Base-by-base conservation (phyloP, 2,329 filamentous ascomycete genomes). In the Teratosphaeria destructans region DNA sequence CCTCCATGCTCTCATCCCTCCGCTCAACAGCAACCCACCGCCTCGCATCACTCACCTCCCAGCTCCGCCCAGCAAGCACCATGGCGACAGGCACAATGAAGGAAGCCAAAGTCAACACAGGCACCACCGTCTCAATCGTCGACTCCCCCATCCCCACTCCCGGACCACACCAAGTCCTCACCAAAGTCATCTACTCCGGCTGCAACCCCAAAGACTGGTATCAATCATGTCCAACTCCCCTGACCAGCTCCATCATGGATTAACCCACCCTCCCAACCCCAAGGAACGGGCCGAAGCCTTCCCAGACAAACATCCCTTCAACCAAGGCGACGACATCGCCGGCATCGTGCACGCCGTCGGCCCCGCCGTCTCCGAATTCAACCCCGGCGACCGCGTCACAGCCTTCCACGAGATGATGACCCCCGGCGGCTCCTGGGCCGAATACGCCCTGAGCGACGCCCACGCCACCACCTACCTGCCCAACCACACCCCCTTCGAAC, bases 381-480 rank as follows among this genome's bases (percentile, higher is more conserved):
- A 78, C 61, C 72, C 73, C 0, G 82, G 82, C 29, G 82, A 85
- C 69, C 78, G 81, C 19, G 82, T 85, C 0, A 78, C 79, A 5
- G 80, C 79, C 2, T 82, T 83, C 72, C 77, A 80, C 62, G 70
- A 73, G 62, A 84, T 86, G 77, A 66, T 71, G 55, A 71, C 73
- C 0, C 74, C 78, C 0, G 68, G 77, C 39, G 85, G 85, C 2
- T 78, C 75, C 5, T 87, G 79, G 61, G 85, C 84, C 5, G 83
- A 86, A 67, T 87, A 86, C 63, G 81, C 82, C 2, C 71, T 86
- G 7, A 79, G 79, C 0, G 79, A 75, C 71, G 75, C 77, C 39
- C 75, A 81, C 64, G 82, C 82, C 0, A 84, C 82, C 0, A 84
- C 85, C 66, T 79, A 79, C 63, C 73, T 84, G 23, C 80, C 82